phyloP scores from a whole-genome alignment of 2,329 filamentous ascomycete species.

The Colletotrichum horii region DNA sequence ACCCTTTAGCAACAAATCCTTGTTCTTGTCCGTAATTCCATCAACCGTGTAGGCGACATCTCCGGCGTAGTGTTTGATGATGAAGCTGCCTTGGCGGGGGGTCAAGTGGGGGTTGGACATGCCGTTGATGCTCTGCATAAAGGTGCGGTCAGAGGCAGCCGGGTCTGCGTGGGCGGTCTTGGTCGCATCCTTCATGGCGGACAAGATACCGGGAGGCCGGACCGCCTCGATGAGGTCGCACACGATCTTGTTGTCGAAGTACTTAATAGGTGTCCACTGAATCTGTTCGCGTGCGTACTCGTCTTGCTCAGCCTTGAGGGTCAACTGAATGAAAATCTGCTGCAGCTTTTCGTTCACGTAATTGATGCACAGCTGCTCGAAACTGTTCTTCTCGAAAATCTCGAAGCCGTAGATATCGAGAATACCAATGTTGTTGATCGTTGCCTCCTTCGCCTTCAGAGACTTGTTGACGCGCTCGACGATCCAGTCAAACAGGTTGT shows the following conservation, averaged over 20 bases:
- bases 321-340: slow-evolving; percentile 98
- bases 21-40: slow-evolving; percentile 99
- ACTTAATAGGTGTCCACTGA: slow-evolving; percentile 98
- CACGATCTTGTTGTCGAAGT: slow-evolving; percentile 99
- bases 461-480: slow-evolving; percentile 91
- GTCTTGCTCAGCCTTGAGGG: slow-evolving; percentile 94
- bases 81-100: slow-evolving; percentile 92
- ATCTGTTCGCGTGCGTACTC: slow-evolving; percentile 97
- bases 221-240: slow-evolving; percentile 95
- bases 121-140: slow-evolving; percentile 90
- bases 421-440: slow-evolving; percentile 90
- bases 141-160: slow-evolving; percentile 90
- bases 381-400: slow-evolving; percentile 99
- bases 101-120: slow-evolving; percentile 92
- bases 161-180: slow-evolving; percentile 98
- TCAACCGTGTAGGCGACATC: slow-evolving; percentile 94
- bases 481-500: slow-evolving; percentile 99
- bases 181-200: slow-evolving; percentile 95
- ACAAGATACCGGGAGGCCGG: slow-evolving; percentile 90
- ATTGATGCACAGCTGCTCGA: slow-evolving; percentile 99
- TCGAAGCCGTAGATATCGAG: slow-evolving; percentile 99
- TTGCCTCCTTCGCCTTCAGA: slow-evolving; percentile 75
- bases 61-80: slow-evolving; percentile 98
- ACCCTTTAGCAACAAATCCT: slow-evolving; percentile 95
- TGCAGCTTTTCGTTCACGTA: slow-evolving; percentile 99